Evolutionary conservation across 306 rosid species (phyloP).

Genomic region (Dalbergia oliveri): DNA sequence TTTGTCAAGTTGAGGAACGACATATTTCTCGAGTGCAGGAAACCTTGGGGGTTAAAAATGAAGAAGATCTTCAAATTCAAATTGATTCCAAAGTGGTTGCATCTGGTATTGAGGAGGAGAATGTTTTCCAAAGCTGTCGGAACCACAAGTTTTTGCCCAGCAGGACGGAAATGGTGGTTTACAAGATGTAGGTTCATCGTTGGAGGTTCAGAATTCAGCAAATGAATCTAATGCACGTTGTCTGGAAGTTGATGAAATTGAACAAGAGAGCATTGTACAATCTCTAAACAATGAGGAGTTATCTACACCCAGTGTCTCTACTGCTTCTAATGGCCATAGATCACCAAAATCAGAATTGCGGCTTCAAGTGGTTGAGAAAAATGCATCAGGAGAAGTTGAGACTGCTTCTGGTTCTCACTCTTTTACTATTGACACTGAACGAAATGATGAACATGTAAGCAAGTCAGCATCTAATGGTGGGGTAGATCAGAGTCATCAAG

Average conservation of each 20-base stretch:
- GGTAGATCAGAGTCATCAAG: conserved; percentile 48
- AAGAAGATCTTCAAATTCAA: conserved; percentile 49
- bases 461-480: conserved; percentile 43
- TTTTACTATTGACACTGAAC: conserved; percentile 43
- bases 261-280: conserved; percentile 44
- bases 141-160: conserved; percentile 53
- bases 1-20: conserved; percentile 57
- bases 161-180: conserved; percentile 49
- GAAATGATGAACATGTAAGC: conserved; percentile 43
- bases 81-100: conserved; percentile 56
- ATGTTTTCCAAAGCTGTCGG: conserved; percentile 70
- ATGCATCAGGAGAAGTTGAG: conserved; percentile 48
- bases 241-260: conserved; percentile 45
- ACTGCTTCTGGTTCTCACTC: conserved; percentile 45
- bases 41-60: conserved; percentile 41
- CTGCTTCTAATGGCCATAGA: conserved; percentile 46
- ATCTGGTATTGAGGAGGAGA: conserved; percentile 47
- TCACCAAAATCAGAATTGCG: conserved; percentile 49
- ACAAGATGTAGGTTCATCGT: conserved; percentile 42
- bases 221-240: conserved; percentile 43
- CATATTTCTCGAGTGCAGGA: conserved; percentile 54
- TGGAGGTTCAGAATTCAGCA: conserved; percentile 46
- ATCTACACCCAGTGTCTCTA: conserved; percentile 49
- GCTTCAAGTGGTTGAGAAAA: conserved; percentile 48
- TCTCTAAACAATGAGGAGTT: conserved; percentile 38